These are phyloP conservation scores for Penicillium desertorum DNA, from an alignment of 495 filamentous ascomycete genomes.

Conservation along the genomic window DNA sequence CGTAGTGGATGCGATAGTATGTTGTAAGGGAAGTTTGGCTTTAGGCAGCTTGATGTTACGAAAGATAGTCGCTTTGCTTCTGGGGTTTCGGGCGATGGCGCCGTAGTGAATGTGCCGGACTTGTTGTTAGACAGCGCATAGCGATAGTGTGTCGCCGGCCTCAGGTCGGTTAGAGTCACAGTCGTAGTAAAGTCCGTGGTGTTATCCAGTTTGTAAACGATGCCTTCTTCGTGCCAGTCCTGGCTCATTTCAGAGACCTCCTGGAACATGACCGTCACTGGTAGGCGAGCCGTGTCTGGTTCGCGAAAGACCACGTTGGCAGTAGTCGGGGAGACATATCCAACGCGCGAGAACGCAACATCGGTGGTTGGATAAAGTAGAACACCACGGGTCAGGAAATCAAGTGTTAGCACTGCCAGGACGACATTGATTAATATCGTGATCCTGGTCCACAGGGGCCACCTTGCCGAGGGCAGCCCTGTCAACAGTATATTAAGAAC, in stretches of 20 bases:
- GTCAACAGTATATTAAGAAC: conserved; percentile 64
- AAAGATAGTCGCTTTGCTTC: conserved; percentile 76
- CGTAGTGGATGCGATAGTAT: conserved; percentile 76
- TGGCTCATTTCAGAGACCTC: conserved; percentile 26
- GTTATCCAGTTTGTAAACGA: conserved; percentile 61
- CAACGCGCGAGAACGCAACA: conserved; percentile 77
- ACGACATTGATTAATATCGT: conserved; percentile 70
- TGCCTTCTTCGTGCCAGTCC: conserved; percentile 65
- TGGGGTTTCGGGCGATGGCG: conserved; percentile 61
- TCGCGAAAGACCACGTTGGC: conserved; percentile 84
- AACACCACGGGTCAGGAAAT: conserved; percentile 70
- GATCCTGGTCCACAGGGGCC: conserved; percentile 53
- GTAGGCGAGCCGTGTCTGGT: conserved; percentile 70
- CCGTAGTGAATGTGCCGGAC: conserved; percentile 72
- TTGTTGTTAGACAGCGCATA: conserved; percentile 83
- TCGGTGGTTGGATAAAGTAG: conserved; percentile 68
- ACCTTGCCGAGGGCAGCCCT: conserved; percentile 67
- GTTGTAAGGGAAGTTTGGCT: conserved; percentile 84
- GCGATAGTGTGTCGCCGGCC: conserved; percentile 67
- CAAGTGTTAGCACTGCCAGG: conserved; percentile 64
- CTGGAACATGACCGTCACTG: conserved; percentile 67
- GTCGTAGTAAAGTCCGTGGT: conserved; percentile 78
- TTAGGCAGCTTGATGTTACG: conserved; percentile 86
- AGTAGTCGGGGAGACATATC: conserved; percentile 77
- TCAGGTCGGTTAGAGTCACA: conserved; percentile 55